Evolutionary conservation across 371 early-diverging fungal genomes (phyloP).

Genomic region (Rhizopus sp.): DNA sequence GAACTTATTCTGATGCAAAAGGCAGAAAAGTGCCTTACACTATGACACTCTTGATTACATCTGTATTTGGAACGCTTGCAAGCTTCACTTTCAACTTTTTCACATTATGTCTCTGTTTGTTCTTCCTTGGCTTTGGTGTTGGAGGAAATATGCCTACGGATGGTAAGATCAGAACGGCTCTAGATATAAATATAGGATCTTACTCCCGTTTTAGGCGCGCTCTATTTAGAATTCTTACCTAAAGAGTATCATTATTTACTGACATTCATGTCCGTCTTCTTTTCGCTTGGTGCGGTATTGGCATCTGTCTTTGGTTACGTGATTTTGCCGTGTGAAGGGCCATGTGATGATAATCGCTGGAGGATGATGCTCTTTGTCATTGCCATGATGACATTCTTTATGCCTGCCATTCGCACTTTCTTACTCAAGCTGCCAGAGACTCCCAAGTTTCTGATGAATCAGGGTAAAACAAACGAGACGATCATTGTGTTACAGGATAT

Average conservation of each 20-base stretch:
- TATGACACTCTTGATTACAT: constrained; percentile 75
- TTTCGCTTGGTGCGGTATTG: constrained; percentile 82
- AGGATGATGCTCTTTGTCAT: constrained; percentile 66
- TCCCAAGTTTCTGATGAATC: constrained; percentile 77
- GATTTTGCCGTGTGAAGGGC: constrained; percentile 66
- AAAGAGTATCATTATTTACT: constrained; percentile 75
- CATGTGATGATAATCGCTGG: constrained; percentile 79
- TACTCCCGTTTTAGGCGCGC: constrained; percentile 56
- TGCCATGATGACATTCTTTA: constrained; percentile 61
- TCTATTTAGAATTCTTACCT: constrained; percentile 86
- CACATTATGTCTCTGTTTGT: constrained; percentile 63
- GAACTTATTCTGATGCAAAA: constrained; percentile 71
- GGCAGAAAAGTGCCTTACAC: constrained; percentile 82
- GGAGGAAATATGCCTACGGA: constrained; percentile 93
- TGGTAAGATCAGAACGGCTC: constrained; percentile 35
- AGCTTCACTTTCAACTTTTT: constrained; percentile 69
- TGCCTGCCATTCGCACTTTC: constrained; percentile 70
- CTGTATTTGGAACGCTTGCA: constrained; percentile 70
- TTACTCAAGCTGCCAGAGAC: constrained; percentile 75
- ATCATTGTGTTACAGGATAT: constrained; percentile 72
- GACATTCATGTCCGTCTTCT: constrained; percentile 85
- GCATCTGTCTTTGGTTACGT: constrained; percentile 67
- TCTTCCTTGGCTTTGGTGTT: constrained; percentile 80
- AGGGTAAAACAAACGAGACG: constrained; percentile 70
- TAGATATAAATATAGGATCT: background rate